Evolutionary conservation across 2,329 filamentous ascomycete genomes (phyloP).

Genomic region (Ophiostoma tasmaniense): DNA sequence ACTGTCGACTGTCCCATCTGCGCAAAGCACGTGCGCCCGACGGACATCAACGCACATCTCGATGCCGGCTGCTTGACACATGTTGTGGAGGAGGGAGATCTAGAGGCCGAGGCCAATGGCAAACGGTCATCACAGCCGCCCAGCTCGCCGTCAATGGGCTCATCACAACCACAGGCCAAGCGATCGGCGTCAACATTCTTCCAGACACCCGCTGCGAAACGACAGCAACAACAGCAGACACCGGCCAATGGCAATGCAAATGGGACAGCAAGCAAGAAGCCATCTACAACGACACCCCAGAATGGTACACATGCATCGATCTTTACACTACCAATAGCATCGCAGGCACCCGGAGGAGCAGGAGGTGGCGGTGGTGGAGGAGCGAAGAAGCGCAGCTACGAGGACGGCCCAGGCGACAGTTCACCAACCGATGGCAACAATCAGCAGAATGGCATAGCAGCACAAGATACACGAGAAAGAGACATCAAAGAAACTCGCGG

Average conservation of each 20-base stretch:
- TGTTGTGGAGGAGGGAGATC: conserved; percentile 48
- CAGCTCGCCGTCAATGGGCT: conserved; percentile 28
- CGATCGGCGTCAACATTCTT: conserved; percentile 50
- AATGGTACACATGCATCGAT: conserved; percentile 14
- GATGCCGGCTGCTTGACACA: conserved; percentile 66
- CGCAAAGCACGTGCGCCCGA: conserved; percentile 59
- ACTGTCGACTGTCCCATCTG: conserved; percentile 76
- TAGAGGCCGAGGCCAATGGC: neutral
- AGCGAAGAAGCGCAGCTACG: conserved; percentile 42
- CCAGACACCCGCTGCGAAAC: conserved; percentile 51
- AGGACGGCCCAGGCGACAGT: conserved; percentile 42
- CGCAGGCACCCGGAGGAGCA: neutral
- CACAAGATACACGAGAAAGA: neutral
- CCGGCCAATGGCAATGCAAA: neutral
- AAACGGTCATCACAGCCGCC: conserved; percentile 27
- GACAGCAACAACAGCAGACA: conserved; percentile 28
- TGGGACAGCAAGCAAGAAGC: conserved; percentile 27
- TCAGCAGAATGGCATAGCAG: neutral
- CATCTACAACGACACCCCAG: neutral
- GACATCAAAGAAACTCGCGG: conserved; percentile 21
- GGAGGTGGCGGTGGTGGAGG: conserved; percentile 28
- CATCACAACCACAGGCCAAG: conserved; percentile 38
- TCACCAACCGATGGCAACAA: conserved; percentile 16
- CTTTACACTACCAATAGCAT: conserved; percentile 8
- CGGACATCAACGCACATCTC: conserved; percentile 81